Evolutionary conservation across 1,284 basidiomycete genomes (phyloP), one percentile per base, ranked within the genome.

Genomic region (Pseudozyma hubeiensis): DNA sequence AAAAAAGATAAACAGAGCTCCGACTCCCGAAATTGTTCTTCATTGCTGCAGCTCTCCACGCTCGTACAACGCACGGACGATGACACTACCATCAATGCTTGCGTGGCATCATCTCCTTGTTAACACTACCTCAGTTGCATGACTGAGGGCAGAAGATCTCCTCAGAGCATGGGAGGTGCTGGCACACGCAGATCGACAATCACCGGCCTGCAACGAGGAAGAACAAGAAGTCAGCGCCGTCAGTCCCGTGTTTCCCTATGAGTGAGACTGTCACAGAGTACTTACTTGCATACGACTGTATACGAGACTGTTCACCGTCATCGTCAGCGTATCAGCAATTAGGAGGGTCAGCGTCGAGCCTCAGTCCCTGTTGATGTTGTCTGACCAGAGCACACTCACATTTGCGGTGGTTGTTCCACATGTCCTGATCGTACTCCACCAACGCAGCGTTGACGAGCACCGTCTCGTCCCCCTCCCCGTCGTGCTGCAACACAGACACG

Each of bases 391-490:
- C 7, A n/a, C n/a, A 63, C 69, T 63, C 53, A 72, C 63, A 66
- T 1, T 52, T 53, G 2, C 52, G 10, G 2, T 58, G 16, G 5
- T 31, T 39, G 5, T 57, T 49, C 58, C 61, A 65, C 49, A 55
- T 54, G 0, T 55, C 45, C 61, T 54, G 58, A 43, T 78, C 65
- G 50, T 73, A 67, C 24, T 78, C 76, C 10, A 75, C 76, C 35
- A 76, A 11, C 34, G 76, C 76, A 5, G 76, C 64, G 37, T 78
- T 78, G 17, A 74, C 65, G 14, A 75, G 31, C 35, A 74, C 47
- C 17, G 73, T 76, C 31, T 64, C 64, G 4, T 64, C 50, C 24
- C 29, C 29, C 17, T 51, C 44, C 4, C 24, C 54, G 0, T 45
- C 30, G 10, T 49, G 53, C 5, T 51, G 19, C 30, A 67, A 14